Percentiles rank a stretch among this genome's conserved stretches.
Conservation (phyloP, 2,329 filamentous ascomycete genomes). For the Tolypocladium nubicola region DNA sequence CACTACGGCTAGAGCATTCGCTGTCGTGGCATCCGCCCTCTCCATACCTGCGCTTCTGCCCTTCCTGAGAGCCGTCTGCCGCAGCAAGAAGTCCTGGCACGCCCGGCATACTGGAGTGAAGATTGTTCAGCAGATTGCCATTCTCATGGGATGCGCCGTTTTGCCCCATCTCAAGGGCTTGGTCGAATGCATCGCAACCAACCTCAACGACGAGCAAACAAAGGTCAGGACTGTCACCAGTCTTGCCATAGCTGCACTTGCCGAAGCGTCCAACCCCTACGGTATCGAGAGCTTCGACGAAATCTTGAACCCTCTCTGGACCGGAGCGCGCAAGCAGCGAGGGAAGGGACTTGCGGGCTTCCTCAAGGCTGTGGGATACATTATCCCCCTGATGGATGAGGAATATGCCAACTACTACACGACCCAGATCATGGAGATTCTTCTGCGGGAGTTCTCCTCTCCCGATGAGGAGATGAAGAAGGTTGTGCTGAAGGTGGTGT, state of each 20-base stretch:
- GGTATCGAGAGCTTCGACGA: constrained; percentile 99
- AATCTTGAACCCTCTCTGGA: constrained; percentile 95
- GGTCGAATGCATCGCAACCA: constrained; percentile 92
- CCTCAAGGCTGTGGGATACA: constrained; percentile 93
- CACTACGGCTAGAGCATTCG: constrained; percentile 92
- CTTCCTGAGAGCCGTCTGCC: constrained; percentile 89
- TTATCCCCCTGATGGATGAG: constrained; percentile 98
- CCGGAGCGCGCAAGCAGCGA: constrained; percentile 87
- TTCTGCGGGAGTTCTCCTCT: constrained; percentile 89
- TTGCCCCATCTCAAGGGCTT: constrained; percentile 90
- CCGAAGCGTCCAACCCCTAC: constrained; percentile 93
- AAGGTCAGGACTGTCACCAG: constrained; percentile 96
- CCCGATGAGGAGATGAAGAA: constrained; percentile 99
- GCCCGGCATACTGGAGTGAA: constrained; percentile 96
- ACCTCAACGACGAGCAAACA: constrained; percentile 93
- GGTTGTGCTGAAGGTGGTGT: constrained; percentile 93
- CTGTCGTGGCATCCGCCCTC: constrained; percentile 90
- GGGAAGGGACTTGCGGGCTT: constrained; percentile 94
- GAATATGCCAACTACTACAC: constrained; percentile 99
- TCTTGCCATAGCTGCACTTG: constrained; percentile 86
- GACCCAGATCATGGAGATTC: constrained; percentile 96
- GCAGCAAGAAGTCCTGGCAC: constrained; percentile 99
- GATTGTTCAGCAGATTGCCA: constrained; percentile 97
- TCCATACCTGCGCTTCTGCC: constrained; percentile 92
- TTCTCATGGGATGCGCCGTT: constrained; percentile 95